Conservation (phyloP, 2,329 filamentous ascomycete species). For the Trichoderma cornu-damae region DNA sequence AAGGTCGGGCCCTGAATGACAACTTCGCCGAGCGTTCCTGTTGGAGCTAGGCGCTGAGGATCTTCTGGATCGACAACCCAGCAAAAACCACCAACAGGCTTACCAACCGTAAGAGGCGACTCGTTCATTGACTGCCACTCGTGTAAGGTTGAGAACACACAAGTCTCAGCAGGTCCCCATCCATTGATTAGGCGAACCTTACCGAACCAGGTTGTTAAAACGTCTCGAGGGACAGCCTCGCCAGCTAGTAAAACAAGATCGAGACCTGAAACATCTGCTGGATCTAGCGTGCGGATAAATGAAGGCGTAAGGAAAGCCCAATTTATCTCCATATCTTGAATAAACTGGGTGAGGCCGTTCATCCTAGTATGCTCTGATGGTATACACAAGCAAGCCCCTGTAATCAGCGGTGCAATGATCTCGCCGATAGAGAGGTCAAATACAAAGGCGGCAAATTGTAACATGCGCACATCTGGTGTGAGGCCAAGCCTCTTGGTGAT, state of each 20-base stretch:
- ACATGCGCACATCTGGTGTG: slow-evolving; percentile 8
- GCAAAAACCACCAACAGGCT: slow-evolving; percentile 15
- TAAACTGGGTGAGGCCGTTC: slow-evolving; percentile 11
- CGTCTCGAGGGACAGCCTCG: slow-evolving; percentile 16
- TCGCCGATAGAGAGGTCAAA: slow-evolving; percentile 16
- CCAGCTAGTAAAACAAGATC: slow-evolving; percentile 18
- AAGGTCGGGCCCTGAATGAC: slow-evolving; percentile 15
- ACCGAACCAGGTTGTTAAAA: slow-evolving; percentile 18
- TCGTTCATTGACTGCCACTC: slow-evolving; percentile 13
- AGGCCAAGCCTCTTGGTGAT: slow-evolving; percentile 14
- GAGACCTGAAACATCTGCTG: slow-evolving; percentile 15
- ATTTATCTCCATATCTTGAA: slow-evolving; percentile 7
- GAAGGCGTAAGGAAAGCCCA: slow-evolving; percentile 16
- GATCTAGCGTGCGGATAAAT: slow-evolving; percentile 7
- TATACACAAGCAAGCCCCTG: slow-evolving; percentile 12
- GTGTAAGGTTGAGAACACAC: slow-evolving; percentile 18
- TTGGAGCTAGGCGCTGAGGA: slow-evolving; percentile 1
- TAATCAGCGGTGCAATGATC: slow-evolving; percentile 6
- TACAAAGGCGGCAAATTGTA: slow-evolving; percentile 17
- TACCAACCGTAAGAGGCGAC: slow-evolving; percentile 15
- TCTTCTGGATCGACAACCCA: slow-evolving; percentile 16
- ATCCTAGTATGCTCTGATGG: slow-evolving; percentile 13
- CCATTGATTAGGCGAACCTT: slow-evolving; percentile 20
- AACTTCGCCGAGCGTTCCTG: slow-evolving; percentile 12
- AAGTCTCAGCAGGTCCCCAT: slow-evolving; percentile 22